Base-by-base conservation (phyloP, 169 alveolate species). In the Neospora caninum region DNA sequence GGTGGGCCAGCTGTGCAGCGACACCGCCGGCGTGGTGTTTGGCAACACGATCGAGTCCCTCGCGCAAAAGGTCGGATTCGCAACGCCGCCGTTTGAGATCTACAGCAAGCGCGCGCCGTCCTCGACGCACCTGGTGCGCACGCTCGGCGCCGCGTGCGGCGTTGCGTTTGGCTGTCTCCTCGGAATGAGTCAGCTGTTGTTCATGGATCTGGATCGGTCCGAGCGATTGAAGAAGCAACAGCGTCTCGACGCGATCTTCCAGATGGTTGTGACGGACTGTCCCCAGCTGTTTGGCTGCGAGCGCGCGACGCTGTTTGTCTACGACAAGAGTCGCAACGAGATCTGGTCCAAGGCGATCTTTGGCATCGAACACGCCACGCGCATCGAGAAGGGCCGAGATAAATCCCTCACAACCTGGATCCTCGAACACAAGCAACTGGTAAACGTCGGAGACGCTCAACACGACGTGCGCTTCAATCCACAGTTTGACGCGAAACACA, bases 1-100 rank as follows among this genome's bases (percentile, higher is more conserved):
- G 0, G 93, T 94, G 45, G 96, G 96, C 13, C 96, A 94, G 95
- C 93, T 94, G 64, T 94, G 94, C 82, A 91, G 95, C 54, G 96
- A 94, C 95, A 93, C 96, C 9, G 83, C 93, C 4, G 96, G 96
- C 22, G 94, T 94, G 27, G 39, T 93, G 45, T 94, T 94, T 38
- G 96, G 96, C 45, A 70, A 84, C 34, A 43, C 91, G 20, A 84
- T 94, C 10, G 96, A 94, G n/a, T 89, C 95, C 27, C 2, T 36
- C n/a, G 93, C 91, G 49, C 54, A 80, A 29, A 41, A 70, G 0
- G 53, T 82, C 27, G 93, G 92, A 43, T n/a, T 83, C 53, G 88
- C 93, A 7, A 31, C 91, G 6, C 88, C 93, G 25, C 41, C 53
- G 64, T 88, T 84, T 25, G 53, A 42, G 13, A 82, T 39, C 64